Percentiles rank a stretch among this genome's conserved stretches.
Conservation (phyloP, 2,329 filamentous ascomycete species). For the Epichloe uncinata region DNA sequence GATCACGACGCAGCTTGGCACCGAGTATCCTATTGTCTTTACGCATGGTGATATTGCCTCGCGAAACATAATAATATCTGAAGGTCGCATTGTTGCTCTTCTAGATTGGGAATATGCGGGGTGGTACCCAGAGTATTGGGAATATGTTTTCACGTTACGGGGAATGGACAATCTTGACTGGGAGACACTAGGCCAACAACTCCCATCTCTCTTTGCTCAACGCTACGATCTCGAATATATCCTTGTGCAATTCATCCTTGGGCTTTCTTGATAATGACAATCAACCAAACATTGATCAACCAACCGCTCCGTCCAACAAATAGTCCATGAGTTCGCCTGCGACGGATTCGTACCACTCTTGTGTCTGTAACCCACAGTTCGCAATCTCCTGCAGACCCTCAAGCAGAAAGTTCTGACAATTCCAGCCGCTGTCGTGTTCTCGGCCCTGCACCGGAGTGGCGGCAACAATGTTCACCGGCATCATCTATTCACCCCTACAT, state of each 20-base stretch:
- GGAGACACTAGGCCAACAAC: slow-evolving; percentile 4
- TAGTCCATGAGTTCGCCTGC: not conserved
- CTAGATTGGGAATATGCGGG: slow-evolving; percentile 8
- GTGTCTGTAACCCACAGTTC: not conserved
- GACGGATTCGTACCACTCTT: not conserved
- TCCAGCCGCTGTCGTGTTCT: not conserved
- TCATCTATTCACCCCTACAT: not conserved
- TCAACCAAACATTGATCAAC: not conserved
- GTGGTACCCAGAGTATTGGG: slow-evolving; percentile 8
- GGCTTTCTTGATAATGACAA: not conserved
- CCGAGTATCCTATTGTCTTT: slow-evolving; percentile 9
- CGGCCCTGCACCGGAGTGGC: not conserved
- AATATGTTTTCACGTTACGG: slow-evolving; percentile 3
- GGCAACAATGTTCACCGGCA: not conserved
- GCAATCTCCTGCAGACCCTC: not conserved
- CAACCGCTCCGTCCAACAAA: not conserved
- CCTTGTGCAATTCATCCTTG: not conserved
- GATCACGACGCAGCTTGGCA: slow-evolving; percentile 11
- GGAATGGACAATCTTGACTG: slow-evolving; percentile 10
- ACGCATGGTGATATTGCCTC: slow-evolving; percentile 7
- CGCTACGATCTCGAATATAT: not conserved
- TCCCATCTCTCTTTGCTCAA: not conserved
- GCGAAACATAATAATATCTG: slow-evolving; percentile 8
- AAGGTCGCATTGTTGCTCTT: slow-evolving; percentile 3
- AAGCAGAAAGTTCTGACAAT: not conserved